These are phyloP conservation scores for Ceriops tagal DNA, from an alignment of 345 rosid genomes.

Conservation along the genomic window DNA sequence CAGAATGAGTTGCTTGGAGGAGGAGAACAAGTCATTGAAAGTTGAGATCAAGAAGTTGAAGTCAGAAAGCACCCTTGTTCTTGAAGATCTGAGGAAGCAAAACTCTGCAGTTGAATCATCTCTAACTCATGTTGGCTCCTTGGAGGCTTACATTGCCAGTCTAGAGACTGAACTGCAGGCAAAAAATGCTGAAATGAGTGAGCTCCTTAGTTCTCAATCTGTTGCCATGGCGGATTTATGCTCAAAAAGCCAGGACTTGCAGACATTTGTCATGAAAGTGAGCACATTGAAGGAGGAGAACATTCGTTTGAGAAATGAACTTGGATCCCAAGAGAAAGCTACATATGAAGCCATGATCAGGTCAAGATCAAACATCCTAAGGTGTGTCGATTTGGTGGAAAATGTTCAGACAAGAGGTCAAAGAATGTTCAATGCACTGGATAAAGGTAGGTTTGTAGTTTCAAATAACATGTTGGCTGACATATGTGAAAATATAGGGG, in stretches of 20 bases:
- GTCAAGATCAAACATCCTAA: conserved; percentile 33
- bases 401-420: conserved; percentile 17
- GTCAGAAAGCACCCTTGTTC: conserved; percentile 34
- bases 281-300: conserved; percentile 44
- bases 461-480: conserved; percentile 45
- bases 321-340: conserved; percentile 27
- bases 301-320: conserved; percentile 28
- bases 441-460: conserved; percentile 29
- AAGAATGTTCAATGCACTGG: conserved; percentile 23
- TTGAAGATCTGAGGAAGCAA: conserved; percentile 46
- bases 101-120: conserved; percentile 41
- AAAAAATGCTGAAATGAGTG: conserved; percentile 48
- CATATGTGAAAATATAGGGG: conserved; percentile 44
- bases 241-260: conserved; percentile 42
- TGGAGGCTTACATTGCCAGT: conserved; percentile 45
- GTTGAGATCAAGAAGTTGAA: conserved; percentile 34
- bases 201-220: conserved; percentile 46
- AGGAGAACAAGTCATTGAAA: conserved; percentile 32
- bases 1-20: conserved; percentile 28
- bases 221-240: conserved; percentile 38
- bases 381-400: conserved; percentile 31
- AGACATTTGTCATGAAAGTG: conserved; percentile 28
- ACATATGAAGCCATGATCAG: conserved; percentile 28
- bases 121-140: conserved; percentile 24
- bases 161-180: conserved; percentile 48